These are phyloP conservation scores for Monosporascus sp. DNA, from an alignment of 2,329 filamentous ascomycete genomes.

Conservation along the genomic window DNA sequence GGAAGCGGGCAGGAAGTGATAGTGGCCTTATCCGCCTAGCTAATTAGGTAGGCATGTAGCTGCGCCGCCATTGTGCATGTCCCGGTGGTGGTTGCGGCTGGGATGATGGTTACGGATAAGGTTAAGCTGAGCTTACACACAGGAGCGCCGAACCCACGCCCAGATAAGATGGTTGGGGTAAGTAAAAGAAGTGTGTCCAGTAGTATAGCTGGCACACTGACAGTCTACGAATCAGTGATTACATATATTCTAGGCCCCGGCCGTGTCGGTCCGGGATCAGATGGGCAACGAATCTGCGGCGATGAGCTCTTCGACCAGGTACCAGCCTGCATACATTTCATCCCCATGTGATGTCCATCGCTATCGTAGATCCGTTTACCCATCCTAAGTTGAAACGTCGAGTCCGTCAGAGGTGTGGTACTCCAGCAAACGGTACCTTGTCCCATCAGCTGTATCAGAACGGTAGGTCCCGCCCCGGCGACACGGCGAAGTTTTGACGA, in stretches of 20 bases:
- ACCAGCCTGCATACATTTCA: no score
- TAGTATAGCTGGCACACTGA: neutral
- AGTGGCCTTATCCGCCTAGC: neutral
- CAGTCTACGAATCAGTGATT: neutral
- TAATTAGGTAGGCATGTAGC: neutral
- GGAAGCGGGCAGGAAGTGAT: neutral
- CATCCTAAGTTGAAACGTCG: no score
- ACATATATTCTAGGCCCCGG: neutral
- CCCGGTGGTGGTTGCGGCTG: neutral
- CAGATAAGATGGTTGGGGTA: neutral
- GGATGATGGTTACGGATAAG: neutral
- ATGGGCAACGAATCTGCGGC: no score
- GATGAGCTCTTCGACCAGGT: no score
- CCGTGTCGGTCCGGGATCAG: no score
- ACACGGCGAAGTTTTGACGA: no score
- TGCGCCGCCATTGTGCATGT: neutral
- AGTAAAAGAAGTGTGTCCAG: neutral
- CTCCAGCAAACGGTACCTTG: no score
- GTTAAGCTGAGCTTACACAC: neutral
- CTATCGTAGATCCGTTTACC: no score
- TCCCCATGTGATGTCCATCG: no score
- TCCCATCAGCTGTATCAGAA: no score
- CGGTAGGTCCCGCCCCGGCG: no score
- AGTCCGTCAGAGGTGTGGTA: no score
- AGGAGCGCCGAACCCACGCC: neutral